These are phyloP conservation scores for Aspergillus hancockii DNA, from an alignment of 495 filamentous ascomycete genomes.

Conservation along the genomic window DNA sequence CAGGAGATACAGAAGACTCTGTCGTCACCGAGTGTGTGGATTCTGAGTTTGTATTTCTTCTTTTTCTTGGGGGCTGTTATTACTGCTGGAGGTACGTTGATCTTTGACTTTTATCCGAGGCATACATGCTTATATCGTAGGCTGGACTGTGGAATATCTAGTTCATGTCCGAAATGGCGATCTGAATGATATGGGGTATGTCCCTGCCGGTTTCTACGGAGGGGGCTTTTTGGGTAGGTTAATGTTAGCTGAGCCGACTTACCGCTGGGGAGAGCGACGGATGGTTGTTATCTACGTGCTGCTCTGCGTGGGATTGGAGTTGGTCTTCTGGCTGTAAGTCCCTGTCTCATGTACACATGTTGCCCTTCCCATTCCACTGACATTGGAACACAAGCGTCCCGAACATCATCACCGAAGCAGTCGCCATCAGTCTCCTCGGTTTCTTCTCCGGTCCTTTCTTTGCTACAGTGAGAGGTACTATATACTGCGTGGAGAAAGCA, in stretches of 20 bases:
- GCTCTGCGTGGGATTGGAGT: conserved; percentile 30
- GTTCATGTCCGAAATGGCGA: conserved; percentile 32
- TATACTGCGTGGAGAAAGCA: background rate
- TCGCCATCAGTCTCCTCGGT: conserved; percentile 31
- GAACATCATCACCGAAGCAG: conserved; percentile 36
- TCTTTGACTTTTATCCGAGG: too few relatives aligned
- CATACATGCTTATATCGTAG: background rate
- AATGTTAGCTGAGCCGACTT: conserved; percentile 29
- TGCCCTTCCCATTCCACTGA: background rate
- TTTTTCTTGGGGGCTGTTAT: conserved; percentile 33
- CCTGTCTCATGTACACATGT: background rate
- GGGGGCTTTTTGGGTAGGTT: conserved; percentile 30
- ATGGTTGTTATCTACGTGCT: conserved; percentile 34
- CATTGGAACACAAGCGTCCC: conserved; percentile 26
- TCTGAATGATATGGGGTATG: conserved; percentile 33
- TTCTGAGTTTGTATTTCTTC: conserved; percentile 36
- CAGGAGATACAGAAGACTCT: conserved; percentile 29
- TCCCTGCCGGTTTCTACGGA: conserved; percentile 32
- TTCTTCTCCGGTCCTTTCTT: conserved; percentile 37
- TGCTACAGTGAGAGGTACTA: conserved; percentile 25
- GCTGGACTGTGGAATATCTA: conserved; percentile 38
- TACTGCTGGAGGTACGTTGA: conserved; percentile 29
- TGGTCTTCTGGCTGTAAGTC: conserved; percentile 38
- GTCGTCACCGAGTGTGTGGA: conserved; percentile 27
- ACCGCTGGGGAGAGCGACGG: conserved; percentile 31